Conservation (phyloP, 2,329 filamentous ascomycete genomes). For the Drechslera avenae region DNA sequence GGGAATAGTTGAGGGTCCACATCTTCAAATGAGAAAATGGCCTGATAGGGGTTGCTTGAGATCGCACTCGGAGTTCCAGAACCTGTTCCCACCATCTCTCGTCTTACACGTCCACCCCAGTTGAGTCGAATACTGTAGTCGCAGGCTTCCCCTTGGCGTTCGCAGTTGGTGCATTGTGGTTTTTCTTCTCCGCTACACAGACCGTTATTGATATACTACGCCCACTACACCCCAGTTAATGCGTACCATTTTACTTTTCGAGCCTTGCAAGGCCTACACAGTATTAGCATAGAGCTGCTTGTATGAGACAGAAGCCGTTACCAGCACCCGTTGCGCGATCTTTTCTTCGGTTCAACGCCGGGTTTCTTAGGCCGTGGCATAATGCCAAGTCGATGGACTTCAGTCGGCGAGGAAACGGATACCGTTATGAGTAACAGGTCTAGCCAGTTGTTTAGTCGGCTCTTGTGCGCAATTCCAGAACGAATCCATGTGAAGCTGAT, state of each 20-base stretch:
- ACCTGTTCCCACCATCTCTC: slow-evolving; percentile 52
- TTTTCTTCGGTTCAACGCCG: slow-evolving; percentile 68
- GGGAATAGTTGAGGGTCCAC: slow-evolving; percentile 26
- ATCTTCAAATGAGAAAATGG: slow-evolving; percentile 38
- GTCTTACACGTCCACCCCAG: slow-evolving; percentile 75
- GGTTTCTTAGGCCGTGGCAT: slow-evolving; percentile 72
- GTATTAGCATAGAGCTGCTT: not conserved
- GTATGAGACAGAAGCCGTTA: slow-evolving; percentile 38
- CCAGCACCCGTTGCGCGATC: slow-evolving; percentile 73
- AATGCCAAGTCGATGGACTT: not conserved
- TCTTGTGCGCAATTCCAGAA: not conserved
- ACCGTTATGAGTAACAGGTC: not conserved
- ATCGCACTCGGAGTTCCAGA: slow-evolving; percentile 32
- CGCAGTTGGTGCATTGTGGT: slow-evolving; percentile 73
- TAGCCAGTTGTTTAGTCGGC: slow-evolving; percentile 1
- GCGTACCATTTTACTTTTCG: slow-evolving; percentile 76
- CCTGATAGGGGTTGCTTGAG: slow-evolving; percentile 37
- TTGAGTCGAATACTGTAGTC: slow-evolving; percentile 83
- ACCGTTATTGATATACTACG: slow-evolving; percentile 21
- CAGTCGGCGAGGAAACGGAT: not conserved
- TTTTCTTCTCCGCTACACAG: slow-evolving; percentile 69
- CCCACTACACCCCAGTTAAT: not conserved
- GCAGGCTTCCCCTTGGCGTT: slow-evolving; percentile 72
- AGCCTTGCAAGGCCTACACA: slow-evolving; percentile 73
- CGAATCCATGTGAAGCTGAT: slow-evolving; percentile 5